These are phyloP conservation scores for Apiotrichum akiyoshidainum DNA, from an alignment of 1,284 basidiomycete species.

Conservation along the genomic window DNA sequence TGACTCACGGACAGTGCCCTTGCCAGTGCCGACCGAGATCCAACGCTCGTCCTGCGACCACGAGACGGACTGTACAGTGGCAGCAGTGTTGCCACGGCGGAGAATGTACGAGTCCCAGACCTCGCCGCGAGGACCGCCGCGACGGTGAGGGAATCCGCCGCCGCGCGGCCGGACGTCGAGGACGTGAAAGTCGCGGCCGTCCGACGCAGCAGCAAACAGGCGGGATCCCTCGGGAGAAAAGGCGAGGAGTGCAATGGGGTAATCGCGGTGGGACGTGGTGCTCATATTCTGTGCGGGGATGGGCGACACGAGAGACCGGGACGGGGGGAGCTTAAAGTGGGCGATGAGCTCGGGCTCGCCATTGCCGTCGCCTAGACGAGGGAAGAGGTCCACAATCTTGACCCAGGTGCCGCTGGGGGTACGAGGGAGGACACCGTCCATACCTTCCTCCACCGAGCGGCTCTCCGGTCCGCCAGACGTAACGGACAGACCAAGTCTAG, in stretches of 20 bases:
- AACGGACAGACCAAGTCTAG: background rate
- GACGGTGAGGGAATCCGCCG: background rate
- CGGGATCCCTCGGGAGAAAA: constrained; percentile 63
- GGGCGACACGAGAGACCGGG: constrained; percentile 14
- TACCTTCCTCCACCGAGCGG: constrained; percentile 14
- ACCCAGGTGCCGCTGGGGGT: constrained; percentile 34
- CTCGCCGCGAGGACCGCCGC: constrained; percentile 40
- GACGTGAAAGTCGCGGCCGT: constrained; percentile 62
- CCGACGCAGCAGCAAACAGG: constrained; percentile 59
- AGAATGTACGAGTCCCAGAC: constrained; percentile 66
- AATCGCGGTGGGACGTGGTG: constrained; percentile 28
- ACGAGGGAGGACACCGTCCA: background rate
- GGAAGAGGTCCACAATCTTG: constrained; percentile 41
- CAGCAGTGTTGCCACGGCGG: constrained; percentile 66
- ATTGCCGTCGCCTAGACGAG: background rate
- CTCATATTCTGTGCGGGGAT: constrained; percentile 1
- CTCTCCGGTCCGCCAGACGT: constrained; percentile 7
- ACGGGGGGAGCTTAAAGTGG: constrained; percentile 41
- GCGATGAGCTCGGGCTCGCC: constrained; percentile 27
- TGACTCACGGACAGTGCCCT: constrained; percentile 52
- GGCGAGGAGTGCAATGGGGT: constrained; percentile 57
- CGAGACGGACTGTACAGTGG: constrained; percentile 57
- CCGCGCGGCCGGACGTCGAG: constrained; percentile 53
- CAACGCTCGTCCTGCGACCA: constrained; percentile 65
- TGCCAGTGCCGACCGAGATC: constrained; percentile 62